Conservation (phyloP, 495 filamentous ascomycete species). For the Evernia prunastri region DNA sequence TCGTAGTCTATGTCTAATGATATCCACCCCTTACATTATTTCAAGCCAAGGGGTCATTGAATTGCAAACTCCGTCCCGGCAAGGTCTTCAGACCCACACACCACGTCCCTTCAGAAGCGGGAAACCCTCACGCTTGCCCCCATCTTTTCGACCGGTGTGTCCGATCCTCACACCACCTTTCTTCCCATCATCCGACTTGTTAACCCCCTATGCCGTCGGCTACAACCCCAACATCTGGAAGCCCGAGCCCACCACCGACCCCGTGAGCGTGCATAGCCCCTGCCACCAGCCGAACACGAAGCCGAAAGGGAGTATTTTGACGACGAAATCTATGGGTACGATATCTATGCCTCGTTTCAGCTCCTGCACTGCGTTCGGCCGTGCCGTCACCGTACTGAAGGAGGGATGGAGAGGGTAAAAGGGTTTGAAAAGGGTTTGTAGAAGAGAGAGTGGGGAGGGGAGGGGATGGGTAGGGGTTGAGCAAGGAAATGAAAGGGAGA, state of each 20-base stretch:
- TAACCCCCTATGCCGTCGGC: not conserved
- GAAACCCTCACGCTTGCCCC: not conserved
- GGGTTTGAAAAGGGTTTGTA: too few species aligned
- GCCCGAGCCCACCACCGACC: conserved; percentile 4
- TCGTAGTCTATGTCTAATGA: not conserved
- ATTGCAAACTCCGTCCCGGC: not conserved
- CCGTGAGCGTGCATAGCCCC: not conserved
- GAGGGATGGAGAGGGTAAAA: not conserved
- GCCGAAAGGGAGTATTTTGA: conserved; percentile 1
- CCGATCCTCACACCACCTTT: not conserved
- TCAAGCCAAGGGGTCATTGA: not conserved
- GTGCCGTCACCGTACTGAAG: not conserved
- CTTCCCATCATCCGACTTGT: too few species aligned
- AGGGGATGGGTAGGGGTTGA: not conserved
- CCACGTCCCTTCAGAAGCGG: too few species aligned
- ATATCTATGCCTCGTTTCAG: not conserved
- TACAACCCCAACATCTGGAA: conserved; percentile 7
- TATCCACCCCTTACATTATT: not conserved
- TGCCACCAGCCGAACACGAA: conserved; percentile 13
- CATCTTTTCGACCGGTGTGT: not conserved
- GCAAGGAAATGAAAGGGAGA: not conserved
- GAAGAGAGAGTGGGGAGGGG: not conserved
- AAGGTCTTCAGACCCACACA: too few species aligned
- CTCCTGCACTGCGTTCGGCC: not conserved
- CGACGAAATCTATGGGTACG: not conserved